Evolutionary conservation across 495 filamentous ascomycete genomes (phyloP).

Genomic region (Ascobolus immersus): DNA sequence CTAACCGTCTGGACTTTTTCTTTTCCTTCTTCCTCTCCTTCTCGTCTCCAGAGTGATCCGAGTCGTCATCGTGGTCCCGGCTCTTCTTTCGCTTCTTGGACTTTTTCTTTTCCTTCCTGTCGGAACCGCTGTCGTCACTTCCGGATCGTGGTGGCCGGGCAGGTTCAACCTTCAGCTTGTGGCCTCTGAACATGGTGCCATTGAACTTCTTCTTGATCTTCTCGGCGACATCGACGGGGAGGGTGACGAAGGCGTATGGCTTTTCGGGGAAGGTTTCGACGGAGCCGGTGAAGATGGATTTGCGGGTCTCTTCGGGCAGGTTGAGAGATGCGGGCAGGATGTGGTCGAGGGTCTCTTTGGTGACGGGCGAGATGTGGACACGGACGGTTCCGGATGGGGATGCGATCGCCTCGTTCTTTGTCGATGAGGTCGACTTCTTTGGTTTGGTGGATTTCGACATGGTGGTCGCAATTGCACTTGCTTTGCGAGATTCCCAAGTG

Average conservation of each 20-base stretch:
- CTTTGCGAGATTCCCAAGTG: too few relatives aligned
- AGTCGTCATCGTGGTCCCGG: constrained; percentile 18
- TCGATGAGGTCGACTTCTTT: too few relatives aligned
- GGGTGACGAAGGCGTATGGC: constrained; percentile 64
- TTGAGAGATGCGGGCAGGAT: constrained; percentile 43
- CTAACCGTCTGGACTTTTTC: too few relatives aligned
- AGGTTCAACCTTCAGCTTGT: constrained; percentile 58
- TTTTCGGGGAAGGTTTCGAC: constrained; percentile 71
- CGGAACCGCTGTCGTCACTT: constrained; percentile 17
- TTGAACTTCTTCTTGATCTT: constrained; percentile 79
- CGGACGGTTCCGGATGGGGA: constrained; percentile 17
- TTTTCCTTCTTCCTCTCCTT: constrained; percentile 37
- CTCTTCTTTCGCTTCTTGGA: constrained; percentile 18
- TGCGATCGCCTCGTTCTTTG: too few relatives aligned
- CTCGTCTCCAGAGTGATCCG: constrained; percentile 17
- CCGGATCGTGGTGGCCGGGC: constrained; percentile 32
- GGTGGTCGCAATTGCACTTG: too few relatives aligned
- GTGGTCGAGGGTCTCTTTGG: constrained; percentile 36
- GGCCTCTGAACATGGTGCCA: constrained; percentile 58
- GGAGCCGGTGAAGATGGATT: constrained; percentile 57
- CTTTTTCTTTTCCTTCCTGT: constrained; percentile 16
- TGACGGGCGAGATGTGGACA: constrained; percentile 70
- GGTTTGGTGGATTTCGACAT: too few relatives aligned
- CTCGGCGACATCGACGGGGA: constrained; percentile 56
- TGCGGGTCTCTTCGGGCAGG: constrained; percentile 25